Conservation (phyloP, 148 eudicot species). For the Cornus florida region DNA sequence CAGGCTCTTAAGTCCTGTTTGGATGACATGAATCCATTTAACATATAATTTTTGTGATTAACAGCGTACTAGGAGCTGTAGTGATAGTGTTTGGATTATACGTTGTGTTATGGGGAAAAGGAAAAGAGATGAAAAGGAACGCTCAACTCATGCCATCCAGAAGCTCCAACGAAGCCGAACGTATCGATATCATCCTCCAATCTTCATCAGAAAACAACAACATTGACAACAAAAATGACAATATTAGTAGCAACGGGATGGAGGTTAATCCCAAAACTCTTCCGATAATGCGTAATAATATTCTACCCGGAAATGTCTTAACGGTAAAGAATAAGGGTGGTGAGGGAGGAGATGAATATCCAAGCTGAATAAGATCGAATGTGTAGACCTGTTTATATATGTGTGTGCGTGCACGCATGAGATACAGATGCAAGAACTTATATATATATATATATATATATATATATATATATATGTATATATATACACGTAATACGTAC, state of each 20-base stretch:
- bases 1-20: too few relatives aligned
- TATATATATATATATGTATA: too few relatives aligned
- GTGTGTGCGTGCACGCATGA: too few relatives aligned
- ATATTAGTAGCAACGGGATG: neutral
- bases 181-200: neutral
- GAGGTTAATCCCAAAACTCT: neutral
- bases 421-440: too few relatives aligned
- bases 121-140: neutral
- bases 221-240: too few relatives aligned
- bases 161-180: neutral
- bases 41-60: neutral
- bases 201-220: neutral
- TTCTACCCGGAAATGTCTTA: neutral
- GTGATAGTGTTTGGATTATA: neutral
- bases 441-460: too few relatives aligned
- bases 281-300: neutral
- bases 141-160: neutral
- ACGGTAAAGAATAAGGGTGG: neutral
- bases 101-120: constrained; percentile 2
- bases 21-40: too few relatives aligned
- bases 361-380: neutral
- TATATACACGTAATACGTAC: too few relatives aligned
- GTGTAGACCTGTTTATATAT: too few relatives aligned
- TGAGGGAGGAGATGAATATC: neutral
- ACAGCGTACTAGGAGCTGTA: neutral